Percentiles rank a stretch among this genome's conserved stretches.
These are phyloP conservation scores for Schwanniomyces pseudopolymorphus DNA, from an alignment of 805 yeast species.

Conservation along the genomic window DNA sequence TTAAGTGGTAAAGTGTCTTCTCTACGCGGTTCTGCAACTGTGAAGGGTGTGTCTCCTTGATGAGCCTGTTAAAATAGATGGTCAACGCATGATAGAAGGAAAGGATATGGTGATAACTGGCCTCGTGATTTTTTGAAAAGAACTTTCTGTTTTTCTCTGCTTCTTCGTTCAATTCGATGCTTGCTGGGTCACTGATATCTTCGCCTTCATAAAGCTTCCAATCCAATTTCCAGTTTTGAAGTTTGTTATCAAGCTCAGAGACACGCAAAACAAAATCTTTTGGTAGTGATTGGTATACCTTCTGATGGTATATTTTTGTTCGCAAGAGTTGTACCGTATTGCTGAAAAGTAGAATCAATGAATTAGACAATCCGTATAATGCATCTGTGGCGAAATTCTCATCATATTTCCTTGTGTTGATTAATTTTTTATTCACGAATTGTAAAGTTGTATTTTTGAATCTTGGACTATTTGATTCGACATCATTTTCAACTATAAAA, in stretches of 20 bases:
- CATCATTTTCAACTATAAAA: conserved; percentile 18
- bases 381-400: conserved; percentile 73
- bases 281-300: conserved; percentile 31
- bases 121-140: conserved; percentile 60
- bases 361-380: conserved; percentile 80
- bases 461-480: conserved; percentile 1
- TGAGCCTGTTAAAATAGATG: conserved; percentile 69
- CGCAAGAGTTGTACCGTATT: conserved; percentile 69
- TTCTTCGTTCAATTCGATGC: conserved; percentile 8
- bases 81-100: conserved; percentile 73
- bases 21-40: conserved; percentile 63
- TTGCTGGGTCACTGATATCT: conserved; percentile 7
- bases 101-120: conserved; percentile 74
- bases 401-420: conserved; percentile 50
- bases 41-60: conserved; percentile 53
- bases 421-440: conserved; percentile 41
- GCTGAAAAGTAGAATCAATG: conserved; percentile 68
- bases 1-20: conserved; percentile 61
- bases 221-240: conserved; percentile 70
- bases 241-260: conserved; percentile 39
- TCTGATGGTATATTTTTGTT: conserved; percentile 54
- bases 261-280: conserved; percentile 20
- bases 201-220: conserved; percentile 54
- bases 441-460: conserved; percentile 30
- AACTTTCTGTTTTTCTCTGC: conserved; percentile 26